Conservation (phyloP, 139 green algal genomes). For the Closterium sp. region DNA sequence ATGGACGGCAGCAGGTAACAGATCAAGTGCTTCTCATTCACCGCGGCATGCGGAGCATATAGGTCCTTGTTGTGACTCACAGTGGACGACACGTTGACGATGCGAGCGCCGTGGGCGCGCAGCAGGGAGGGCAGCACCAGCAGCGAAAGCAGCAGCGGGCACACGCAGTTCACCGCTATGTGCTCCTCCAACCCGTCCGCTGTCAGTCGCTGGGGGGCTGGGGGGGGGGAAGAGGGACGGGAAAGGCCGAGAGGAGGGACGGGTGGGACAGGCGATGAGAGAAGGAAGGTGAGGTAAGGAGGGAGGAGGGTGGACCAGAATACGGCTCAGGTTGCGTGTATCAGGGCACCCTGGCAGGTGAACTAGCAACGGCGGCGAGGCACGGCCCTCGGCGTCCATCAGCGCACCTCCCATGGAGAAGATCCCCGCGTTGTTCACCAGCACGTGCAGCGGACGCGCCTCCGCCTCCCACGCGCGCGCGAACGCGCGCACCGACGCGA, state of each 20-base stretch:
- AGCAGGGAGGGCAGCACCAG: conserved; percentile 40
- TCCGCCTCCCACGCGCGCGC: neutral
- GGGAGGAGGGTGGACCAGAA: no score
- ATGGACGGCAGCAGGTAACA: no score
- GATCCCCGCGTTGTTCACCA: conserved; percentile 50
- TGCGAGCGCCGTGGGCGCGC: neutral
- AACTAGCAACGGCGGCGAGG: no score
- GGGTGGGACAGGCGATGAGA: no score
- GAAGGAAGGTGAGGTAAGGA: no score
- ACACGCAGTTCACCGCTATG: conserved; percentile 41
- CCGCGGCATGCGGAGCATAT: no score
- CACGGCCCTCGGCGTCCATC: neutral
- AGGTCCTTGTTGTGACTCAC: neutral
- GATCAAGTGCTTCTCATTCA: no score
- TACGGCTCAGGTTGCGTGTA: no score
- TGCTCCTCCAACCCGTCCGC: conserved; percentile 41
- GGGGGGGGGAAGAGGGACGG: neutral
- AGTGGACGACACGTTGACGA: conserved; percentile 47
- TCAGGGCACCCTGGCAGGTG: no score
- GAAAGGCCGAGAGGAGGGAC: neutral
- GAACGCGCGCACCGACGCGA: conserved; percentile 32
- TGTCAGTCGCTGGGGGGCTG: conserved; percentile 7
- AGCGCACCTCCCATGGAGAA: conserved; percentile 38
- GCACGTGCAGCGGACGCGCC: conserved; percentile 19
- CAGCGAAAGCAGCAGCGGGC: conserved; percentile 27